Evolutionary conservation across 495 filamentous ascomycete genomes (phyloP), one percentile per base, ranked within the genome.

Genomic region (Penicillium samsonianum): DNA sequence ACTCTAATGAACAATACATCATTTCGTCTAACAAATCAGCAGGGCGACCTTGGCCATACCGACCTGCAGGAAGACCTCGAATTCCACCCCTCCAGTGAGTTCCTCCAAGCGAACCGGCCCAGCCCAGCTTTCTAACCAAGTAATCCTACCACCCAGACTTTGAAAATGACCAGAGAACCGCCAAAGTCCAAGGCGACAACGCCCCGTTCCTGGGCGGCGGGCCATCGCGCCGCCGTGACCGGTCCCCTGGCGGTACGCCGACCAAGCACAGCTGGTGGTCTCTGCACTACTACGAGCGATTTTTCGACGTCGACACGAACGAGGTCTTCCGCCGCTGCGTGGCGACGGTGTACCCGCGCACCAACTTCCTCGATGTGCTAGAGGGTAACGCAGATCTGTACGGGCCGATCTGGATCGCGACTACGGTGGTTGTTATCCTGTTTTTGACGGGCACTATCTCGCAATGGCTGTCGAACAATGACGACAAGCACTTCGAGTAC

Each of bases 341-440:
- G 67, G 88, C 91, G 0, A 85, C 92, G 22, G 75, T 98, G 25
- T 96, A 88, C 74, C 94, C 95, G 30, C 85, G 90, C 49, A 85
- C 86, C 46, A 96, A 96, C 78, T 98, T 98, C 73, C 85, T 98
- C 55, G 94, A 98, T 65, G 89, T 97, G 33, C 80, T 97, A 6
- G 94, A 97, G 64, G 94, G 92, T n/a, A 96, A 97, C 68, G 91
- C 94, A 19, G 94, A 98, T 68, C 80, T 98, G 53, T 98, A 98
- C 78, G 87, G 87, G 2, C 94, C 94, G 4, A 89, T 98, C 72
- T 98, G 94, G 94, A 96, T 98, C 75, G 95, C 95, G 11, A 98
- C 94, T 1, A 97, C 94, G 3, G 95, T 98, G 17, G 87, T 98
- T 22, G 81, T 98, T 61, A 97, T 98, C 47, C 78, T 98, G 40